A percentile compares a stretch with the other conserved stretches of the same genome.
Evolutionary conservation across 2,329 filamentous ascomycete genomes (phyloP).

Genomic region (Neocucurbitaria cava): DNA sequence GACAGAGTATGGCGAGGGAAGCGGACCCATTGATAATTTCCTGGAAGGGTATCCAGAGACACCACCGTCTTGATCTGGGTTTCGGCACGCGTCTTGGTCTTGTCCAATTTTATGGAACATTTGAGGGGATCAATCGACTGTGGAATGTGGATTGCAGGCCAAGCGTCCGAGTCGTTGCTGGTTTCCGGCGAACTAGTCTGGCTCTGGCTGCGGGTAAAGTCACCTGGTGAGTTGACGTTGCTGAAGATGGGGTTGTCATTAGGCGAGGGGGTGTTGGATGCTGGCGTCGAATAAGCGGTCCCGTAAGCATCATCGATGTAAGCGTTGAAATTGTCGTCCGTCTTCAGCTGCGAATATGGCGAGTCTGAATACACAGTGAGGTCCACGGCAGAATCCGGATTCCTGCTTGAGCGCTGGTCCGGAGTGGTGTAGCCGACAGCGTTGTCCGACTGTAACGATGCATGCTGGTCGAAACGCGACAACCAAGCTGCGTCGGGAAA

Average conservation of each 20-base stretch:
- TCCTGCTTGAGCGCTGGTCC: slow-evolving; percentile 19
- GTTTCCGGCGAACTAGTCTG: slow-evolving; percentile 41
- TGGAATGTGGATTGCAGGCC: slow-evolving; percentile 38
- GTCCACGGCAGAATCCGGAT: slow-evolving; percentile 36
- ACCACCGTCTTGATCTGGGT: slow-evolving; percentile 93
- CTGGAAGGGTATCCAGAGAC: slow-evolving; percentile 76
- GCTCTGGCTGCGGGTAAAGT: slow-evolving; percentile 37
- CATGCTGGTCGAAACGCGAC: slow-evolving; percentile 12
- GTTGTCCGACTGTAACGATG: slow-evolving; percentile 9
- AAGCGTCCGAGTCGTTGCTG: slow-evolving; percentile 31
- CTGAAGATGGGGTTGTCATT: slow-evolving; percentile 39
- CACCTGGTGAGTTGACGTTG: slow-evolving; percentile 41
- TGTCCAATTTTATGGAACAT: slow-evolving; percentile 35
- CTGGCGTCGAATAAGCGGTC: slow-evolving; percentile 29
- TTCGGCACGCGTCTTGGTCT: slow-evolving; percentile 85
- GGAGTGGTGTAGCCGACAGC: slow-evolving; percentile 6
- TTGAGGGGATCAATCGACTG: slow-evolving; percentile 29
- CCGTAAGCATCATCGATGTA: slow-evolving; percentile 26
- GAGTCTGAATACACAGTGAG: slow-evolving; percentile 21
- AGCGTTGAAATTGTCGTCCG: slow-evolving; percentile 22
- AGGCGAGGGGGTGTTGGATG: slow-evolving; percentile 39
- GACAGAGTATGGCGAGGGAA: slow-evolving; percentile 90
- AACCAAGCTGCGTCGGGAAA: slow-evolving; percentile 24
- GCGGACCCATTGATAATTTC: slow-evolving; percentile 79
- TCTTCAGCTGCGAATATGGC: slow-evolving; percentile 19